Conservation (phyloP, 192 early-diverging fungal species). For the Gonapodya prolifera region DNA sequence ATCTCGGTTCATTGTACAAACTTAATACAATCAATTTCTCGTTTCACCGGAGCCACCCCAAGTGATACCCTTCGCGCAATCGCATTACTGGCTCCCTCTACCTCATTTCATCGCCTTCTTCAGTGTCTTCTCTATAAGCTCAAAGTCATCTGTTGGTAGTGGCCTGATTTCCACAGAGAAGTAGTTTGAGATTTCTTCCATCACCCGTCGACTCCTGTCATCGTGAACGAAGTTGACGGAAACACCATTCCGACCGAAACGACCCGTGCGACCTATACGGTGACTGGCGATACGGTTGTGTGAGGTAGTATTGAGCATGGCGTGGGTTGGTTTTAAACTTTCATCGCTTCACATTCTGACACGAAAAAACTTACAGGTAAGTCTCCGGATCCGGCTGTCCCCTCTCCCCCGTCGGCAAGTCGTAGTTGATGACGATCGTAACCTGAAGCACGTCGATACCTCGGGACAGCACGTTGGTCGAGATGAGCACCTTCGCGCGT, state of each 20-base stretch:
- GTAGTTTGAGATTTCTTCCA: constrained; percentile 70
- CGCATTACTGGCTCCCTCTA: too few relatives aligned
- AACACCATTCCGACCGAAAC: constrained; percentile 90
- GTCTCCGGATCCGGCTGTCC: constrained; percentile 75
- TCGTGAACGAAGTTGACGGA: constrained; percentile 93
- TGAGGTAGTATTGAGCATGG: too few relatives aligned
- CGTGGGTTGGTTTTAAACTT: too few relatives aligned
- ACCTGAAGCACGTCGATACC: constrained; percentile 75
- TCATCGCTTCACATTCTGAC: too few relatives aligned
- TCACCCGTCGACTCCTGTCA: constrained; percentile 52
- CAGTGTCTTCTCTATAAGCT: constrained; percentile 72
- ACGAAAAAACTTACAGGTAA: too few relatives aligned
- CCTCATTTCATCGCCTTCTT: constrained; percentile 63
- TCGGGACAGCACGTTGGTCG: constrained; percentile 92
- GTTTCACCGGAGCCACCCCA: too few relatives aligned
- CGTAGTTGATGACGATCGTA: constrained; percentile 91
- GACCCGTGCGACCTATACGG: constrained; percentile 93
- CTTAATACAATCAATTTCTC: too few relatives aligned
- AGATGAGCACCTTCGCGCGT: constrained; percentile 82
- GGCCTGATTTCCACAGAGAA: constrained; percentile 67
- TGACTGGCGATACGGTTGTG: constrained; percentile 44
- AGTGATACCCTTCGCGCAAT: too few relatives aligned
- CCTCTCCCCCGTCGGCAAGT: constrained; percentile 64
- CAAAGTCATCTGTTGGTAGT: constrained; percentile 71
- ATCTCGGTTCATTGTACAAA: too few relatives aligned